A percentile compares a stretch with the other conserved stretches of the same genome.
These are phyloP conservation scores for Colletotrichum spaethianum DNA, from an alignment of 2,329 filamentous ascomycete genomes.

Conservation along the genomic window DNA sequence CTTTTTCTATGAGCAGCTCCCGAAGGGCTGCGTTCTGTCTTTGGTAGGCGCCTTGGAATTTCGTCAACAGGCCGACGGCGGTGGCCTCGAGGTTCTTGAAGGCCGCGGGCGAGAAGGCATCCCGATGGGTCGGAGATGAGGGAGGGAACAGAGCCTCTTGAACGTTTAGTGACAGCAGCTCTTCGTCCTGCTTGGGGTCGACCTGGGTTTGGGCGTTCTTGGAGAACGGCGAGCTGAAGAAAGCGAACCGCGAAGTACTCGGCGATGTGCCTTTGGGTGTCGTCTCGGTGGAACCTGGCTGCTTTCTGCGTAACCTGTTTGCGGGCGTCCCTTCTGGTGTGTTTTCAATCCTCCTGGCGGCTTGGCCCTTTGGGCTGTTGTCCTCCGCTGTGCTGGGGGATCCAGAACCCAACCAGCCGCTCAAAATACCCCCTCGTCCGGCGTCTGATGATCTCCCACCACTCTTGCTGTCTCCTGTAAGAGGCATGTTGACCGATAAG, in stretches of 20 bases:
- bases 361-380: constrained; percentile 32
- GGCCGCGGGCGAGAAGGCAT: constrained; percentile 70
- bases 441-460: constrained; percentile 46
- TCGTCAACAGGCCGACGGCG: constrained; percentile 67
- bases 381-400: constrained; percentile 45
- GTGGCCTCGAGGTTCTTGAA: constrained; percentile 74
- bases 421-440: constrained; percentile 47
- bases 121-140: constrained; percentile 57
- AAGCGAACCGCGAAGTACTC: constrained; percentile 59
- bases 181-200: constrained; percentile 58
- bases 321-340: constrained; percentile 52
- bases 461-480: constrained; percentile 58
- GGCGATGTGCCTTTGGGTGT: constrained; percentile 53
- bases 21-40: constrained; percentile 63
- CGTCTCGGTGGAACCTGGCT: constrained; percentile 41
- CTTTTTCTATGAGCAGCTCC: constrained; percentile 68
- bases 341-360: constrained; percentile 34
- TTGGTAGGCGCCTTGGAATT: constrained; percentile 72
- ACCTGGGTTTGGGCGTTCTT: constrained; percentile 51
- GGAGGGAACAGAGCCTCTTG: constrained; percentile 67
- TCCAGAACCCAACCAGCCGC: constrained; percentile 51
- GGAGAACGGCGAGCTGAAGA: constrained; percentile 61
- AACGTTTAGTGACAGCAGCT: constrained; percentile 70
- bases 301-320: constrained; percentile 45
- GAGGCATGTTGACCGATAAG: constrained; percentile 54